phyloP scores from a whole-genome alignment of 768 basidiomycete genomes.

The Daedaleopsis sinensis region DNA sequence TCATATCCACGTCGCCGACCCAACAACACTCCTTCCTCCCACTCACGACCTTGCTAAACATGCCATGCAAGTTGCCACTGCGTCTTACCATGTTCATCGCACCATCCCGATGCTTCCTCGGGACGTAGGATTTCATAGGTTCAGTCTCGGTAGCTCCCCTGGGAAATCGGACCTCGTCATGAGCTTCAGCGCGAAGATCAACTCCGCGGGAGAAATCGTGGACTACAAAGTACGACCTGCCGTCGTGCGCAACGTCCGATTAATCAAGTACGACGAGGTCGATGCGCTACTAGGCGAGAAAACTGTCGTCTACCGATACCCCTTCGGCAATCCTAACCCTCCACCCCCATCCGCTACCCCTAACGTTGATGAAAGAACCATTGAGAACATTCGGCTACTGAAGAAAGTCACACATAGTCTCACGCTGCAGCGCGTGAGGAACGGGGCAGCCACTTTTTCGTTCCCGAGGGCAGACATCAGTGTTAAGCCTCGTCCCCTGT shows the following conservation, averaged over 20 bases:
- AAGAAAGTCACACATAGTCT: constrained; percentile 27
- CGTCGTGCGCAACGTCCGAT: constrained; percentile 67
- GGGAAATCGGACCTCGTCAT: constrained; percentile 58
- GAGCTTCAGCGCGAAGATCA: constrained; percentile 79
- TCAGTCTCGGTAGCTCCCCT: constrained; percentile 49
- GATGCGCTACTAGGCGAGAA: constrained; percentile 50
- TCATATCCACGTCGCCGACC: constrained; percentile 93
- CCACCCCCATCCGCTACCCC: neutral
- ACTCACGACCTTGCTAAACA: constrained; percentile 59
- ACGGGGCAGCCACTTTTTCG: constrained; percentile 28
- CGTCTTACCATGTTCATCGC: constrained; percentile 67
- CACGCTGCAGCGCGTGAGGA: constrained; percentile 10
- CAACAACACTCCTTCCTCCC: constrained; percentile 76
- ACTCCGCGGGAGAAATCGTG: constrained; percentile 60
- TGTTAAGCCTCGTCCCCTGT: constrained; percentile 32
- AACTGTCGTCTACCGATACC: constrained; percentile 31
- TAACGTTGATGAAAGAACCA: neutral
- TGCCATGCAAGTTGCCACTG: constrained; percentile 47
- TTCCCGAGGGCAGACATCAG: constrained; percentile 32
- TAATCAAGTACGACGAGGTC: constrained; percentile 68
- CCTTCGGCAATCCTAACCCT: constrained; percentile 42
- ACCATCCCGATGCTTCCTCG: constrained; percentile 76
- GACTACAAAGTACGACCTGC: constrained; percentile 75
- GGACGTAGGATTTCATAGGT: constrained; percentile 49
- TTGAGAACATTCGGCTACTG: constrained; percentile 36